A percentile compares a stretch with the other conserved stretches of the same genome.
These are phyloP conservation scores for Bathelium albidoporum DNA, from an alignment of 495 filamentous ascomycete genomes.

Conservation along the genomic window DNA sequence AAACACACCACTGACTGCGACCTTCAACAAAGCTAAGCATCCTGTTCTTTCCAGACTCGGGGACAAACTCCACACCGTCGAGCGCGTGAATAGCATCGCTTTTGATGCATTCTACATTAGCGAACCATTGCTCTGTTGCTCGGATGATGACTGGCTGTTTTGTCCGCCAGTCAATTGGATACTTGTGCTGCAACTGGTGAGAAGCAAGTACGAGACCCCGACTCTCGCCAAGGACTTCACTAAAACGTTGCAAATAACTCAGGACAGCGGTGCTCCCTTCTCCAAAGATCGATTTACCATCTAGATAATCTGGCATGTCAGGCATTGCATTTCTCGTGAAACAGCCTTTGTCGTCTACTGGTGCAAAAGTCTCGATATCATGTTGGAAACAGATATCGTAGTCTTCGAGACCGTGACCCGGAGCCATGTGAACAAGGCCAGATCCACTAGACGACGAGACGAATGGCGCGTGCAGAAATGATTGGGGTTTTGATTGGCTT, in stretches of 20 bases:
- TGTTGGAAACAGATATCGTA: conserved; percentile 65
- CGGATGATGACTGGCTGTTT: conserved; percentile 83
- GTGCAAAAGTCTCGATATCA: conserved; percentile 60
- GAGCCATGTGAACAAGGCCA: conserved; percentile 85
- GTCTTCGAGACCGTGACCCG: conserved; percentile 94
- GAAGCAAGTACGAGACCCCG: conserved; percentile 46
- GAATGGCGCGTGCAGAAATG: conserved; percentile 71
- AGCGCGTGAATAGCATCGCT: conserved; percentile 55
- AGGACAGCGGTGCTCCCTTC: conserved; percentile 62
- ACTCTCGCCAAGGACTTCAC: conserved; percentile 9
- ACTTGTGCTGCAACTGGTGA: conserved; percentile 74
- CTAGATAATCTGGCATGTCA: conserved; percentile 45
- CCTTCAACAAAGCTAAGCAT: conserved; percentile 76
- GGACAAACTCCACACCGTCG: conserved; percentile 65
- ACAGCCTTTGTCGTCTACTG: conserved; percentile 67
- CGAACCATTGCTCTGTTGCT: conserved; percentile 96
- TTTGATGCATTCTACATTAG: conserved; percentile 77
- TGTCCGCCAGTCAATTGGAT: conserved; percentile 95
- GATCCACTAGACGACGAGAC: conserved; percentile 80
- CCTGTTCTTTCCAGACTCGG: conserved; percentile 56
- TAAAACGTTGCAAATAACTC: conserved; percentile 42
- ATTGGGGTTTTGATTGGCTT: conserved; percentile 41
- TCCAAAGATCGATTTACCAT: conserved; percentile 50
- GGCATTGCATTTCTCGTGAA: conserved; percentile 73
- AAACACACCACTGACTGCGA: conserved; percentile 95